phyloP scores from a whole-genome alignment of 495 filamentous ascomycete species.

The Massariosphaeria phaeospora region DNA sequence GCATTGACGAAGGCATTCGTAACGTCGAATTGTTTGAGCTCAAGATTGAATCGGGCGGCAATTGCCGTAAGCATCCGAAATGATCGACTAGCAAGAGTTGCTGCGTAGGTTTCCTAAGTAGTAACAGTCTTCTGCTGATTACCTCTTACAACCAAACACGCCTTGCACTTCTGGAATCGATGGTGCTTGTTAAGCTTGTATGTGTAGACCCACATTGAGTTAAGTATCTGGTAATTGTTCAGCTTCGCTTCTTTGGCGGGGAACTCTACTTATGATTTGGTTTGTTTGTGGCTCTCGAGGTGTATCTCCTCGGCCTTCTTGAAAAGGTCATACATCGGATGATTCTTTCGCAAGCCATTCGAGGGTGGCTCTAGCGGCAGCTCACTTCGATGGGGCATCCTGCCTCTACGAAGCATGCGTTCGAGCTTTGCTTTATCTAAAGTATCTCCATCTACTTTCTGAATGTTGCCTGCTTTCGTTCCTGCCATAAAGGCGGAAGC shows the following conservation, averaged over 20 bases:
- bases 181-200: conserved; percentile 12
- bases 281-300: neutral
- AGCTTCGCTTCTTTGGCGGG: neutral
- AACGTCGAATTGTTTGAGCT: conserved; percentile 27
- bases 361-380: neutral
- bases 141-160: conserved; percentile 34
- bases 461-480: neutral
- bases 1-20: conserved; percentile 39
- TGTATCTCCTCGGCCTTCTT: neutral
- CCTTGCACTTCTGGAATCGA: conserved; percentile 35
- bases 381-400: neutral
- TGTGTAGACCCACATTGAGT: too few species aligned
- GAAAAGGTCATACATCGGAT: neutral
- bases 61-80: conserved; percentile 1
- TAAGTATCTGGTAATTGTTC: neutral
- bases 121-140: conserved; percentile 26
- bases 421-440: neutral
- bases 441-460: neutral
- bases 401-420: neutral
- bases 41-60: conserved; percentile 1
- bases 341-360: neutral
- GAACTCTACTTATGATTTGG: neutral
- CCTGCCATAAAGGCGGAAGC: neutral
- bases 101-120: neutral
- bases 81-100: neutral